Evolutionary conservation across 1,139 yeast genomes (phyloP).

Genomic region (Yamadazyma epiphylla): DNA sequence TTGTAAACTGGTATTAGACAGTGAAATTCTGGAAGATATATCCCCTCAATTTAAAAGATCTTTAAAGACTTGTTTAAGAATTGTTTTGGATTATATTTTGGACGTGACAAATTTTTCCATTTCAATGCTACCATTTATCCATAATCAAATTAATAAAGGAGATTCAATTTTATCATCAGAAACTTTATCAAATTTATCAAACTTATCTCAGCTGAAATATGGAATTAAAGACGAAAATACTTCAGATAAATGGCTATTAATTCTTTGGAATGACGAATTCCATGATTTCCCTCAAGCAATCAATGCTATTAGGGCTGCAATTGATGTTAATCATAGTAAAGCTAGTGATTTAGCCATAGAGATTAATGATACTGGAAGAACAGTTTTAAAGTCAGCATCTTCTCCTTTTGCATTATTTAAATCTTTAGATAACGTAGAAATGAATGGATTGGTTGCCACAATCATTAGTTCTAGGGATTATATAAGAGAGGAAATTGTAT

Average conservation of each 20-base stretch:
- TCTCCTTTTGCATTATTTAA: constrained; percentile 17
- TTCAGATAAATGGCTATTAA: constrained; percentile 35
- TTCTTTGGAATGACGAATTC: constrained; percentile 73
- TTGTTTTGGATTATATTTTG: constrained; percentile 45
- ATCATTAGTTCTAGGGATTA: constrained; percentile 47
- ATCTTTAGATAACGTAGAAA: constrained; percentile 33
- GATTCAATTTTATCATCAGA: constrained; percentile 18
- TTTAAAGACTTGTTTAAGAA: constrained; percentile 28
- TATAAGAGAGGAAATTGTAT: constrained; percentile 44
- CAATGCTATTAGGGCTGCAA: constrained; percentile 35
- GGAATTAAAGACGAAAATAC: constrained; percentile 25
- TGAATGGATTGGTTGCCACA: constrained; percentile 54
- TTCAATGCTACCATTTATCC: constrained; percentile 32
- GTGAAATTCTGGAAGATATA: constrained; percentile 5
- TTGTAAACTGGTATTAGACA: constrained; percentile 34
- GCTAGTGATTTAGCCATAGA: constrained; percentile 33
- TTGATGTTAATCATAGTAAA: constrained; percentile 17
- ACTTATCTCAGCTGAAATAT: constrained; percentile 26
- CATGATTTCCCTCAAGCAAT: constrained; percentile 55
- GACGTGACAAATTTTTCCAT: constrained; percentile 41
- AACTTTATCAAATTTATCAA: constrained; percentile 23
- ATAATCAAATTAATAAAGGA: constrained; percentile 20
- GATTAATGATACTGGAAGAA: constrained; percentile 32
- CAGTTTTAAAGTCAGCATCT: constrained; percentile 20
- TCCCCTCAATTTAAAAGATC: constrained; percentile 13